These are phyloP conservation scores for Jatropha curcas DNA, from an alignment of 345 rosid genomes.

Conservation along the genomic window DNA sequence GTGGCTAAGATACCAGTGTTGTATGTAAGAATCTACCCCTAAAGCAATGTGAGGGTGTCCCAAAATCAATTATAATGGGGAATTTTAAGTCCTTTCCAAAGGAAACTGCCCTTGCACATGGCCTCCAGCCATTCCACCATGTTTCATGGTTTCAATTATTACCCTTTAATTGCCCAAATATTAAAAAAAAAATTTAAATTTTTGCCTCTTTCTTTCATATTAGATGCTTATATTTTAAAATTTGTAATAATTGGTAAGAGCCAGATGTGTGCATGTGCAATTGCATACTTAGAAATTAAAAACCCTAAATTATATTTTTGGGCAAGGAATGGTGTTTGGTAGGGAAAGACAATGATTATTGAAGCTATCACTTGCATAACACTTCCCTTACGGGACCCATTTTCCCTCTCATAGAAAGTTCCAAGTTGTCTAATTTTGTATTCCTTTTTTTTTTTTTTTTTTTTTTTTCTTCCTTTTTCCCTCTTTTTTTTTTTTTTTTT, in stretches of 20 bases:
- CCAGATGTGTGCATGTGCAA: conserved; percentile 46
- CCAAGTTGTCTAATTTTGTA: conserved; percentile 37
- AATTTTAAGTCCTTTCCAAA: not conserved
- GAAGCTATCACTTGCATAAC: conserved; percentile 5
- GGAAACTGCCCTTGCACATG: conserved; percentile 47
- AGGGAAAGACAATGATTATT: conserved; percentile 32
- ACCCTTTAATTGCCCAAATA: conserved; percentile 22
- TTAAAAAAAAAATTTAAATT: no score
- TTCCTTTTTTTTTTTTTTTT: not conserved
- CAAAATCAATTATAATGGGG: conserved; percentile 19
- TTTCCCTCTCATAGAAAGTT: conserved; percentile 29
- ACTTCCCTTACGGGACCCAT: conserved; percentile 16
- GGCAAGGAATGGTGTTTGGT: conserved; percentile 20
- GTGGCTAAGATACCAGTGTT: not conserved
- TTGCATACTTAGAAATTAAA: conserved; percentile 10
- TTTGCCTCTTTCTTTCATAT: no score
- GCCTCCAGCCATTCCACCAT: conserved; percentile 40
- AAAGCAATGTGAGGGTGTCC: conserved; percentile 17
- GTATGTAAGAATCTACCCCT: conserved; percentile 10
- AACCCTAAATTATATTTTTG: conserved; percentile 7
- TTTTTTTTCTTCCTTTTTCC: not conserved
- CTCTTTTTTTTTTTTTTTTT: not conserved
- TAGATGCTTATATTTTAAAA: not conserved
- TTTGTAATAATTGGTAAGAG: conserved; percentile 24
- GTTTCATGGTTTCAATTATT: conserved; percentile 36